Evolutionary conservation across 2,329 filamentous ascomycete genomes (phyloP), one percentile per base, ranked within the genome.

Genomic region (Penicillium janthinellum): DNA sequence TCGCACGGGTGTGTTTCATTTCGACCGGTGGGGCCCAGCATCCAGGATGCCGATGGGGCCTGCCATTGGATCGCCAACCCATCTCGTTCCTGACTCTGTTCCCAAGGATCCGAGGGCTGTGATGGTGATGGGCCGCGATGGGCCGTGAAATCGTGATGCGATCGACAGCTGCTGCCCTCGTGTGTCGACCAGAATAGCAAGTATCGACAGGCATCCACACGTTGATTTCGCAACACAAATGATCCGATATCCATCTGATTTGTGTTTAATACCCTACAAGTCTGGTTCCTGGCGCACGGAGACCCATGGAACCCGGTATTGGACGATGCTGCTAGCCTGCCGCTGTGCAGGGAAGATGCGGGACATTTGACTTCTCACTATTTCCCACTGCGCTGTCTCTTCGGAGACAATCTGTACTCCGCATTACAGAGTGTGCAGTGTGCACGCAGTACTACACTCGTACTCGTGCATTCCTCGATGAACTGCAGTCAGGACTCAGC

Each of bases 1-100:
- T 64, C 57, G 57, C 52, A 58, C 58, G 58, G 60, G 52, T 50
- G 37, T 56, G 62, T 66, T 64, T 64, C 64, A 63, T 64, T 66
- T 66, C 41, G 49, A 54, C 48, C 8, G 54, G 64, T 64, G 64
- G 64, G 63, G 58, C 52, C 48, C 41, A 51, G 60, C 56, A 53
- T 55, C 50, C 41, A 22, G 17, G 34, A 42, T 22, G 22, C 22
- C 22, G 22, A 22, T 37, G 34, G 56, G 54, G 45, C 31, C 22
- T 56, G 44, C 51, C 51, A 61, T 58, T 58, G 59, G 52, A 17
- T 48, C 47, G 37, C 25, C 42, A 31, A 48, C 14, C 17, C 55
- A 57, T 34, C 28, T 20, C 31, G 52, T 37, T 47, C 52, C 52
- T 47, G 41, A 41, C 41, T 35, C 35, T 54, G 20, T 17, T 37